Conservation (phyloP, 306 rosid genomes). For the Quercus bicolor region DNA sequence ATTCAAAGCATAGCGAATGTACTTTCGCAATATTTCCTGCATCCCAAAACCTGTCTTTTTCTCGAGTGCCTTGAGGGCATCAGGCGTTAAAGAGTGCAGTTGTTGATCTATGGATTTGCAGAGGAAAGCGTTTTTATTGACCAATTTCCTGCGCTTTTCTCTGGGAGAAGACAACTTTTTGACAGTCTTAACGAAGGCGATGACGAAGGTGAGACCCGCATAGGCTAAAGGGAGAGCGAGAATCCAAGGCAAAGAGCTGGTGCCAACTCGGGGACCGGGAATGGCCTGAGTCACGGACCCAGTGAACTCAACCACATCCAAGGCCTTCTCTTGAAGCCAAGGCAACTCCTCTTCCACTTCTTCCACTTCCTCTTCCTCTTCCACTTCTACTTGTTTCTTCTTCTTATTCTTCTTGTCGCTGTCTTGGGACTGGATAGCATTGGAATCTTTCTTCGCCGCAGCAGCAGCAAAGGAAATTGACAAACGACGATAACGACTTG, state of each 20-base stretch:
- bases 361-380: conserved; percentile 28
- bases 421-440: conserved; percentile 6
- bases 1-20: conserved; percentile 77
- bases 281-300: conserved; percentile 88
- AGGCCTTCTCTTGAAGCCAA: conserved; percentile 92
- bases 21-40: conserved; percentile 83
- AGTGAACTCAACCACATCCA: conserved; percentile 89
- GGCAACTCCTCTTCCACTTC: conserved; percentile 89
- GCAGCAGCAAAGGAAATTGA: conserved; percentile 5
- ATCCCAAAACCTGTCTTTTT: conserved; percentile 73
- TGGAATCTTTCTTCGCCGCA: conserved; percentile 20
- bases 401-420: neutral
- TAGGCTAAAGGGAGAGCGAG: conserved; percentile 82
- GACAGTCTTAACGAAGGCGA: conserved; percentile 72
- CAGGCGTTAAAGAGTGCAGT: conserved; percentile 43
- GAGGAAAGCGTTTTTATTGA: conserved; percentile 69
- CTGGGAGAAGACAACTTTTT: conserved; percentile 70
- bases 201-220: conserved; percentile 60
- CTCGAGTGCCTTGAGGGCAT: conserved; percentile 52
- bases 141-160: conserved; percentile 80
- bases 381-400: neutral
- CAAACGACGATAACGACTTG: neutral
- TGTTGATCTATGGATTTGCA: conserved; percentile 65
- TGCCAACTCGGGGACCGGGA: conserved; percentile 90
- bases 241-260: conserved; percentile 86